A percentile compares a stretch with the other conserved stretches of the same genome.
Conservation (phyloP, 257 asterid genomes). For the Jacaranda copaia region DNA sequence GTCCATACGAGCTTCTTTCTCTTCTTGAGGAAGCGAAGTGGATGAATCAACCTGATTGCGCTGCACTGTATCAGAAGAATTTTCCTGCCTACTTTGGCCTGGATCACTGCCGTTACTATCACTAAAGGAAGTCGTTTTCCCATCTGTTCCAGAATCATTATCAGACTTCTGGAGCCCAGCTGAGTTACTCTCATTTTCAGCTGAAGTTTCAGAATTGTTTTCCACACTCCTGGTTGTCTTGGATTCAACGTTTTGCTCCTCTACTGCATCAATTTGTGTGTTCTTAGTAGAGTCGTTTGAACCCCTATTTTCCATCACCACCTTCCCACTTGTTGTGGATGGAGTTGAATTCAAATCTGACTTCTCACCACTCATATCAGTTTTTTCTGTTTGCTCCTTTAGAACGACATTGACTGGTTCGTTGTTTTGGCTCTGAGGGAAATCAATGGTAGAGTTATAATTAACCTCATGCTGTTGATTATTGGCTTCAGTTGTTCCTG, state of each 20-base stretch:
- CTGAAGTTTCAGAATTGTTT: conserved; percentile 37
- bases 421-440: conserved; percentile 38
- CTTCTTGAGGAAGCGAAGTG: conserved; percentile 60
- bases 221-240: conserved; percentile 29
- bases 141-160: conserved; percentile 42
- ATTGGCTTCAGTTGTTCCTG: conserved; percentile 36
- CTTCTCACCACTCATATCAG: conserved; percentile 23
- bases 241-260: conserved; percentile 37
- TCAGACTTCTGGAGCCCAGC: conserved; percentile 35
- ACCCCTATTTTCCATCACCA: conserved; percentile 30
- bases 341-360: conserved; percentile 38
- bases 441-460: conserved; percentile 36
- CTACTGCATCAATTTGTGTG: conserved; percentile 26
- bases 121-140: conserved; percentile 47
- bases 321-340: conserved; percentile 27
- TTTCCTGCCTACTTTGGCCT: conserved; percentile 44
- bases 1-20: conserved; percentile 71
- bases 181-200: background rate
- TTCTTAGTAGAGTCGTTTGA: conserved; percentile 34
- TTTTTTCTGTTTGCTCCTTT: conserved; percentile 39
- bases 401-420: conserved; percentile 12
- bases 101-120: conserved; percentile 58
- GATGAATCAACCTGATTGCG: conserved; percentile 49
- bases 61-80: conserved; percentile 36
- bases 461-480: conserved; percentile 33